Base-by-base conservation (phyloP, 371 early-diverging fungal genomes). In the Mucor racemosus region DNA sequence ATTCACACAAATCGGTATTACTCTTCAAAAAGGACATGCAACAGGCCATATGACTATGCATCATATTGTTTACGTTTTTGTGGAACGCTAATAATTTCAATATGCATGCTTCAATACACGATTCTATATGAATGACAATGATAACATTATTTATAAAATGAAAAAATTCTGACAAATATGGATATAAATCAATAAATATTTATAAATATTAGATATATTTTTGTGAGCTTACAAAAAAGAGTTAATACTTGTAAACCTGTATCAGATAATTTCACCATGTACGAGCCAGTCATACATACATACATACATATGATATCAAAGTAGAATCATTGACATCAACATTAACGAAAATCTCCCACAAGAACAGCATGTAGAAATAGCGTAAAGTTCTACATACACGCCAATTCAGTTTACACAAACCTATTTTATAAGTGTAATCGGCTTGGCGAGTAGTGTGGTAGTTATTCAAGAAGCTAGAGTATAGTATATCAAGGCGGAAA, bases 21-120 rank as follows among this genome's bases (percentile, higher is more conserved):
- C 13, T 53, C 31, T 31, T 53, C 7, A 53, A 53, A 53, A 53
- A 53, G 53, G 53, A 53, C 31, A 53, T 53, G 53, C 53, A 53
- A 53, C 26, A 53, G 11, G 14, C 53, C 53, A 53, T 53, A 53
- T 53, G 53, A 53, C 6, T 53, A 26, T 19, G 53, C 31, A 53
- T 53, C 53, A 53, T 31, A 26, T 31, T 53, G 31, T 53, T 53
- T 53, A 11, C 53, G 31, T 10, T 19, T 53, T 53, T 53, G 53
- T 53, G 53, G 31, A 9, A 53, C 53, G 14, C 31, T 53, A 4
- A 53, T 53, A 21, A 53, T 53, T 53, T 9, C 14, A 53, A 53
- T 14, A 53, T 53, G 53, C 53, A 53, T 31, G 53, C 31, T 53
- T 53, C 13, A 53, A 3, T 17, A 17, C 46, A 46, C 19, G 31